A percentile compares a stretch with the other conserved stretches of the same genome.
Evolutionary conservation across 176 grass and related monocot species (phyloP).

Genomic region (Oryza meridionalis): DNA sequence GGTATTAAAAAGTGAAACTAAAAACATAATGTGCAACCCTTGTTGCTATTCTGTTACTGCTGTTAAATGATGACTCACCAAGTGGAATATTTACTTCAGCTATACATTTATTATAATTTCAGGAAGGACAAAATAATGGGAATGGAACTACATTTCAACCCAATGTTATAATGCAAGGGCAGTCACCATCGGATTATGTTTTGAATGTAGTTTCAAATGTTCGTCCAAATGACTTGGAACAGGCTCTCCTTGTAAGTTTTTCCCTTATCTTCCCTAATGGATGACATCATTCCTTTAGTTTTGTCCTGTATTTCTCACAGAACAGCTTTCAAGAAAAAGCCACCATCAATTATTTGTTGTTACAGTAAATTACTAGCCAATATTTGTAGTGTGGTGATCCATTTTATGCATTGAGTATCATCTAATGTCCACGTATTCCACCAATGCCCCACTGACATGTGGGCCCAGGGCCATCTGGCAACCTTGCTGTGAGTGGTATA

Average conservation of each 20-base stretch:
- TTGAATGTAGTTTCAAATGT: conserved; percentile 73
- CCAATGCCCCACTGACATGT: too few species aligned
- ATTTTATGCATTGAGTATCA: too few species aligned
- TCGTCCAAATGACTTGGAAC: conserved; percentile 84
- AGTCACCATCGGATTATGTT: conserved; percentile 88
- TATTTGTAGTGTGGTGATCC: too few species aligned
- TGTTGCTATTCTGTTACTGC: not conserved
- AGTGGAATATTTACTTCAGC: not conserved
- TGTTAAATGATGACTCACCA: not conserved
- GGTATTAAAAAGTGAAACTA: conserved; percentile 34
- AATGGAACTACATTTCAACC: conserved; percentile 62
- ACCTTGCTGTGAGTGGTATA: too few species aligned
- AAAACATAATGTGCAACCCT: not conserved
- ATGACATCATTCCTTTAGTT: conserved; percentile 18
- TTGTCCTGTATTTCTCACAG: conserved; percentile 8
- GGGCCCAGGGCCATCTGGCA: too few species aligned
- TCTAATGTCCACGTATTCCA: too few species aligned
- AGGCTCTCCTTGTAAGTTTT: conserved; percentile 69
- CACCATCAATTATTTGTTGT: not conserved
- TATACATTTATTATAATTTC: conserved; percentile 26
- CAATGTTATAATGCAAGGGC: conserved; percentile 82
- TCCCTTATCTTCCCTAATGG: not conserved
- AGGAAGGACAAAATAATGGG: conserved; percentile 75
- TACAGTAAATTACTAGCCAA: too few species aligned
- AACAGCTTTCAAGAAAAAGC: conserved; percentile 1